phyloP scores from a whole-genome alignment of 768 basidiomycete genomes.

The Tricholoma sp. region DNA sequence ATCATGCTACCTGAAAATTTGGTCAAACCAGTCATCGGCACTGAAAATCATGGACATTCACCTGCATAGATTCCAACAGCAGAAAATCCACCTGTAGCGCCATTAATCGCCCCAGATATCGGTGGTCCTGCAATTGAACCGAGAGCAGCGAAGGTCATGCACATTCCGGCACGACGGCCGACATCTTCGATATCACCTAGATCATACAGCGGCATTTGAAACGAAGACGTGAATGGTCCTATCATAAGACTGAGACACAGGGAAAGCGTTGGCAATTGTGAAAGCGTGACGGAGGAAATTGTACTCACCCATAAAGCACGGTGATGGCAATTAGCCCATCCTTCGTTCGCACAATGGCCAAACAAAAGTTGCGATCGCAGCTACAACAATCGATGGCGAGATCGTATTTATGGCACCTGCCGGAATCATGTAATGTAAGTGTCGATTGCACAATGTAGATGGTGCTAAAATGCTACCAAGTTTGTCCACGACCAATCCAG shows the following conservation, averaged over 20 bases:
- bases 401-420: conserved; percentile 59
- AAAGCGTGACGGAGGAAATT: too few relatives aligned
- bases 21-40: not conserved
- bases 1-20: conserved; percentile 26
- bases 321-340: conserved; percentile 41
- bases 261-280: not conserved
- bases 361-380: conserved; percentile 47
- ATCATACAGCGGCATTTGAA: conserved; percentile 40
- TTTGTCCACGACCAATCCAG: conserved; percentile 46
- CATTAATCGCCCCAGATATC: conserved; percentile 55
- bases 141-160: conserved; percentile 44
- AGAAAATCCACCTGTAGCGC: conserved; percentile 38
- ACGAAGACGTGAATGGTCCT: conserved; percentile 44
- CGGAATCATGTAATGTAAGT: not conserved
- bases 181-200: conserved; percentile 51
- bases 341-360: conserved; percentile 54
- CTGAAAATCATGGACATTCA: conserved; percentile 9
- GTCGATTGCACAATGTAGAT: not conserved
- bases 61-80: conserved; percentile 49
- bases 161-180: conserved; percentile 53
- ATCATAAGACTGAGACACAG: conserved; percentile 34
- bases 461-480: conserved; percentile 28
- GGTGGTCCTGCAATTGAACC: conserved; percentile 59
- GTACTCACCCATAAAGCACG: conserved; percentile 51
- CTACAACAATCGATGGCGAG: conserved; percentile 43